Conservation (phyloP, 257 asterid genomes). For the Nicotiana obtusifolia region DNA sequence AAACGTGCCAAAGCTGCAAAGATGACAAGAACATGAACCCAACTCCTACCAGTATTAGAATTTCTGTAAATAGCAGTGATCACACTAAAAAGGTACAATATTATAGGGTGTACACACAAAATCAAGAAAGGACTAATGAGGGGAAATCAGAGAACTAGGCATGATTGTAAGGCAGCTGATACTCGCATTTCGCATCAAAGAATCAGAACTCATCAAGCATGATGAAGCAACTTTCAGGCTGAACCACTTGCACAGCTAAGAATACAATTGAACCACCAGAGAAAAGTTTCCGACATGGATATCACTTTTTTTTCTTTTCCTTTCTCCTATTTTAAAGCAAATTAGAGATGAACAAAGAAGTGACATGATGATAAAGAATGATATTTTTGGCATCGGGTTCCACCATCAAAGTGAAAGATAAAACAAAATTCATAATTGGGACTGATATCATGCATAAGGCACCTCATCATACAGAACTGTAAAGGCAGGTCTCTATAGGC, state of each 20-base stretch:
- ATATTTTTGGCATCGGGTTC: not conserved
- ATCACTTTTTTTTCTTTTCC: not conserved
- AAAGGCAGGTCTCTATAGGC: not conserved
- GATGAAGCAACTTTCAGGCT: not conserved
- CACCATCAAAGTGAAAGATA: not conserved
- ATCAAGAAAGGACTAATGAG: not conserved
- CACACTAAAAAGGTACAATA: not conserved
- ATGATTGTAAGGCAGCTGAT: not conserved
- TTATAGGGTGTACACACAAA: not conserved
- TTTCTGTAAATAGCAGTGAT: not conserved
- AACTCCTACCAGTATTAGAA: not conserved
- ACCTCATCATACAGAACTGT: not conserved
- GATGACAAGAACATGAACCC: constrained; percentile 9
- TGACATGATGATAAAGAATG: not conserved
- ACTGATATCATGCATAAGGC: not conserved
- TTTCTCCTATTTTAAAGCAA: not conserved
- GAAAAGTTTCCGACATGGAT: not conserved
- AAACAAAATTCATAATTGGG: not conserved
- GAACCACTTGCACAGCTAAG: not conserved
- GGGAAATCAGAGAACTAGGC: not conserved
- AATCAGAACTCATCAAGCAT: constrained; percentile 1
- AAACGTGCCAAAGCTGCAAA: constrained; percentile 91
- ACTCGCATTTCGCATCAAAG: not conserved
- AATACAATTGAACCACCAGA: not conserved
- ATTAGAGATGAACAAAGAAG: not conserved